A percentile compares a stretch with the other conserved stretches of the same genome.
Conservation (phyloP, 106 monocot species). For the Dendrobium nobile region DNA sequence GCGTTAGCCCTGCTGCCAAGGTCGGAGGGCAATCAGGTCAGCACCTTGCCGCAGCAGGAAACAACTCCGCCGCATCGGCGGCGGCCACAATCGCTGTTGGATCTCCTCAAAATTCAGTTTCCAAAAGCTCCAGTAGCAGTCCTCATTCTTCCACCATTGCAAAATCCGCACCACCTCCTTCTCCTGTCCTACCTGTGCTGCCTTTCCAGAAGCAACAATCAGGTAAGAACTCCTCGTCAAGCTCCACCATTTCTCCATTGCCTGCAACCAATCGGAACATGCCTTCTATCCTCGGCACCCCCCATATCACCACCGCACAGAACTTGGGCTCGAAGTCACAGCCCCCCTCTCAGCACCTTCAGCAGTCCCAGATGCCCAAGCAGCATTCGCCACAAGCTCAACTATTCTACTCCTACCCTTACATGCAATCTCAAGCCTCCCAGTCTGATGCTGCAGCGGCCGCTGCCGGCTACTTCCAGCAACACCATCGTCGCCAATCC, state of each 20-base stretch:
- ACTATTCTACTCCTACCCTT: conserved; percentile 38
- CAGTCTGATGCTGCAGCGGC: background rate
- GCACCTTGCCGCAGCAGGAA: conserved; percentile 13
- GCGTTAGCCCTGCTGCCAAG: conserved; percentile 21
- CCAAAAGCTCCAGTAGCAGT: conserved; percentile 42
- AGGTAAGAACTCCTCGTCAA: conserved; percentile 35
- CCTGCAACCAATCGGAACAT: conserved; percentile 18
- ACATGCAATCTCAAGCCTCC: conserved; percentile 19
- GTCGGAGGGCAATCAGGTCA: background rate
- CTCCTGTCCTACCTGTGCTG: conserved; percentile 11
- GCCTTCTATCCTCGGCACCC: conserved; percentile 47
- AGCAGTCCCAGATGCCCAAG: conserved; percentile 14
- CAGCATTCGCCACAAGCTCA: conserved; percentile 30
- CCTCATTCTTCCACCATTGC: conserved; percentile 31
- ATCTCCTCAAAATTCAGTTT: conserved; percentile 36
- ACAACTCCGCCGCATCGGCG: conserved; percentile 6
- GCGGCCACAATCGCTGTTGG: conserved; percentile 26
- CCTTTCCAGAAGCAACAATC: conserved; percentile 36
- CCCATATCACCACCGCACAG: conserved; percentile 6
- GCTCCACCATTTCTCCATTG: conserved; percentile 14
- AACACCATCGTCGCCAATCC: background rate
- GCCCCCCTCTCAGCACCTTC: conserved; percentile 9
- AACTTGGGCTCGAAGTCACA: conserved; percentile 14
- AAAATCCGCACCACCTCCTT: conserved; percentile 22
- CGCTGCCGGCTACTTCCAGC: conserved; percentile 5